Percentiles rank a stretch among this genome's conserved stretches.
Conservation (phyloP, 352 stramenopile genomes). For the Phytophthora syringae region DNA sequence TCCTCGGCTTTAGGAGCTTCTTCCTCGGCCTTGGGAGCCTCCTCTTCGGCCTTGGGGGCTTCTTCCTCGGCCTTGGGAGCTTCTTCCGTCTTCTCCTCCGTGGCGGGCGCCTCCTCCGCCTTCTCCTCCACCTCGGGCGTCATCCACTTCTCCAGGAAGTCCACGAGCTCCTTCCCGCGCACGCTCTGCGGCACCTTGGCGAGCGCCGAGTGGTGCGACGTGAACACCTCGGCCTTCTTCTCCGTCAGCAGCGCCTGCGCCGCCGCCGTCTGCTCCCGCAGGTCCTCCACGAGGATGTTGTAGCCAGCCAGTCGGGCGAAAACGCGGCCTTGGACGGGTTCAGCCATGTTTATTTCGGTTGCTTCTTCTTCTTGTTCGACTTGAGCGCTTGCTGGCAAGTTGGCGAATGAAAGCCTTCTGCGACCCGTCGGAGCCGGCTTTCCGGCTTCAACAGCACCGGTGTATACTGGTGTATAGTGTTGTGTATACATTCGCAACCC, state of each 20-base stretch:
- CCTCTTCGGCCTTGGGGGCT: slow-evolving; percentile 23
- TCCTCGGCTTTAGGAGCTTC: slow-evolving; percentile 13
- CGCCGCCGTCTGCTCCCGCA: slow-evolving; percentile 34
- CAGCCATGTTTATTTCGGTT: slow-evolving; percentile 24
- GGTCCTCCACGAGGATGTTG: slow-evolving; percentile 32
- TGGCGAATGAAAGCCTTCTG: slow-evolving; percentile 32
- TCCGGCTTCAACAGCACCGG: slow-evolving; percentile 1
- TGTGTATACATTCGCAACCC: slow-evolving; percentile 23
- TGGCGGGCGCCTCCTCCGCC: slow-evolving; percentile 14
- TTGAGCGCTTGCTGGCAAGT: slow-evolving; percentile 32
- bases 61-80: slow-evolving; percentile 8
- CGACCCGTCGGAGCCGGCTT: background rate
- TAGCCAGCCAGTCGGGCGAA: slow-evolving; percentile 34
- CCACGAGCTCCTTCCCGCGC: slow-evolving; percentile 53
- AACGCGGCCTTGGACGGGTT: slow-evolving; percentile 42
- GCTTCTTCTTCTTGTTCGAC: slow-evolving; percentile 13
- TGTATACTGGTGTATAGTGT: background rate
- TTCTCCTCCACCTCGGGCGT: slow-evolving; percentile 31
- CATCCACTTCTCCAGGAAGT: slow-evolving; percentile 53
- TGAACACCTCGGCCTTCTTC: slow-evolving; percentile 52
- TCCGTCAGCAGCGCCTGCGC: slow-evolving; percentile 45
- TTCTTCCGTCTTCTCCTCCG: slow-evolving; percentile 27
- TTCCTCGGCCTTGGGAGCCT: slow-evolving; percentile 8
- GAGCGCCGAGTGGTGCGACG: slow-evolving; percentile 44
- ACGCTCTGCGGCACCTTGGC: slow-evolving; percentile 50